A percentile compares a stretch with the other conserved stretches of the same genome.
phyloP scores from a whole-genome alignment of 371 early-diverging fungal species.

The Mucor ambiguus region DNA sequence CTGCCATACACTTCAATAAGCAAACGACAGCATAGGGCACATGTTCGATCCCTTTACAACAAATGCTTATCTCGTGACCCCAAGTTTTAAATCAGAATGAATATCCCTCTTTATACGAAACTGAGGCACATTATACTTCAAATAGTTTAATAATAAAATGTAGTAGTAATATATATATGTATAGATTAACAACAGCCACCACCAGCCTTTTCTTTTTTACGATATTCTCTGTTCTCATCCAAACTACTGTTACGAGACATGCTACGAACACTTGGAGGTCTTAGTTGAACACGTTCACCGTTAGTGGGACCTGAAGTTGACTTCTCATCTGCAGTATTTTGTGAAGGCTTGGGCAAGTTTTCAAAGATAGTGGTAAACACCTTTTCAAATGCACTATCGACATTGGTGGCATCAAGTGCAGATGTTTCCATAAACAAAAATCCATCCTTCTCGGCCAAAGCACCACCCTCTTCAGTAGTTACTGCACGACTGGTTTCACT shows the following conservation, averaged over 20 bases:
- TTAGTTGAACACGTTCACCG: slow-evolving; percentile 50
- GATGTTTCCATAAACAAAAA: slow-evolving; percentile 93
- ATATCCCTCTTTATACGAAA: no score
- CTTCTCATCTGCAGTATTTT: slow-evolving; percentile 29
- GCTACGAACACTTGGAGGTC: slow-evolving; percentile 51
- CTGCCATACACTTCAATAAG: background rate
- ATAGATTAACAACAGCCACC: slow-evolving; percentile 26
- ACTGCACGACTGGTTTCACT: slow-evolving; percentile 81
- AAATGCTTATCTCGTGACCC: no score
- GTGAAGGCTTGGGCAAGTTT: slow-evolving; percentile 43
- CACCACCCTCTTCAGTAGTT: slow-evolving; percentile 85
- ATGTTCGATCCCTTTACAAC: no score
- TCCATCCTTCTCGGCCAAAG: slow-evolving; percentile 84
- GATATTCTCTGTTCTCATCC: slow-evolving; percentile 23
- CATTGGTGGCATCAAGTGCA: slow-evolving; percentile 90
- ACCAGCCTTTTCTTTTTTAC: slow-evolving; percentile 26
- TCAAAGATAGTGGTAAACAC: slow-evolving; percentile 49
- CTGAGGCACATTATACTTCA: no score
- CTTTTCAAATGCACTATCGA: slow-evolving; percentile 70
- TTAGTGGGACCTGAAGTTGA: slow-evolving; percentile 22
- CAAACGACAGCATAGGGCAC: background rate
- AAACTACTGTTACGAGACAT: slow-evolving; percentile 24
- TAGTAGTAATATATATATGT: background rate
- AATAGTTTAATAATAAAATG: no score
- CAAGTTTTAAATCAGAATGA: no score